Evolutionary conservation across 495 filamentous ascomycete species (phyloP).

Genomic region (Penicillium desertorum): DNA sequence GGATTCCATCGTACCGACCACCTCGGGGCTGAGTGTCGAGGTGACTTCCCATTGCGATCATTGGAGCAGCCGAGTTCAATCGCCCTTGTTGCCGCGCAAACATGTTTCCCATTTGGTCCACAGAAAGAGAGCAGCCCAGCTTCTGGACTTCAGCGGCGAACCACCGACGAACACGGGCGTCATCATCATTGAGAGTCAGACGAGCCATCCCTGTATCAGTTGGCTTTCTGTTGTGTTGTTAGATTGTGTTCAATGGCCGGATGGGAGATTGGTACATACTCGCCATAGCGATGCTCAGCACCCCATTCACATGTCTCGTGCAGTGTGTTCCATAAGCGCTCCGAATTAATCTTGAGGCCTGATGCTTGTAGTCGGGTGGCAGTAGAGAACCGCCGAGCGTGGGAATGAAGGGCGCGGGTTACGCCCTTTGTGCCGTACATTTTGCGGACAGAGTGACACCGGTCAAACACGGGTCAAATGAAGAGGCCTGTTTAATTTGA

Average conservation of each 20-base stretch:
- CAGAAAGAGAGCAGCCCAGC: constrained; percentile 58
- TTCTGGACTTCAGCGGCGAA: constrained; percentile 60
- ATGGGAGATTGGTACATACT: constrained; percentile 21
- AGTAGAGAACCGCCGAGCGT: constrained; percentile 21
- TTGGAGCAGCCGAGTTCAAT: constrained; percentile 35
- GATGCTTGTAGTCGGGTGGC: constrained; percentile 19
- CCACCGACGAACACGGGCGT: constrained; percentile 69
- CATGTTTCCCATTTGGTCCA: constrained; percentile 69
- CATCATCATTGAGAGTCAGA: constrained; percentile 63
- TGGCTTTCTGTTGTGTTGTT: constrained; percentile 14
- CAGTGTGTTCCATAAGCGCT: constrained; percentile 36
- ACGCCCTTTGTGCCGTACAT: constrained; percentile 13
- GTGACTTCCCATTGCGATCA: constrained; percentile 50
- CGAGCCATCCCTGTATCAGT: constrained; percentile 60
- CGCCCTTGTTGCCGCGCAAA: constrained; percentile 63
- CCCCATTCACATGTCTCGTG: constrained; percentile 41
- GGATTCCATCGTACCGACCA: constrained; percentile 70
- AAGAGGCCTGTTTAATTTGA: not conserved
- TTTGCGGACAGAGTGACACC: not conserved
- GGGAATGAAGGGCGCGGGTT: constrained; percentile 15
- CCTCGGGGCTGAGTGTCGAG: constrained; percentile 65
- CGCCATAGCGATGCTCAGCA: constrained; percentile 31
- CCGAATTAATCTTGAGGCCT: constrained; percentile 34
- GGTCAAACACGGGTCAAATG: not conserved
- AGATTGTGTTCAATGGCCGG: constrained; percentile 1